Percentiles rank a stretch among this genome's conserved stretches.
Evolutionary conservation across 345 rosid genomes (phyloP).

Genomic region (Turritis glabra): DNA sequence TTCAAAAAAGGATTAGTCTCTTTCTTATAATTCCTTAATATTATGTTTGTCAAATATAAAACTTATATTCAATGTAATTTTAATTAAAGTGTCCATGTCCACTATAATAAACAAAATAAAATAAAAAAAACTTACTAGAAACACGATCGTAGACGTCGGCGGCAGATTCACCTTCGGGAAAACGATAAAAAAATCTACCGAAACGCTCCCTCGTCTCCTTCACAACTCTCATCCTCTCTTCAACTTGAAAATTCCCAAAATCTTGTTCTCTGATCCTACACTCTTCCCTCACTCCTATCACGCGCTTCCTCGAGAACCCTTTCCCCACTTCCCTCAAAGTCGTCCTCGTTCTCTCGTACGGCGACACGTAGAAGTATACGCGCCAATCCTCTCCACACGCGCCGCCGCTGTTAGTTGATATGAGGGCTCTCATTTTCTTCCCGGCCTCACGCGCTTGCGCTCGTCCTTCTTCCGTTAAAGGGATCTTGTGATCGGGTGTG

Average conservation of each 20-base stretch:
- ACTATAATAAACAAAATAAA: background rate
- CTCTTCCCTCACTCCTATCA: constrained; percentile 90
- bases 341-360: constrained; percentile 80
- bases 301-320: constrained; percentile 57
- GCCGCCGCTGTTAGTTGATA: constrained; percentile 32
- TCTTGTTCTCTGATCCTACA: constrained; percentile 90
- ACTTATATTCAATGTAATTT: too few relatives aligned
- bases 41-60: background rate
- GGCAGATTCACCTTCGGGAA: constrained; percentile 97
- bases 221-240: constrained; percentile 69
- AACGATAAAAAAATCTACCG: constrained; percentile 84
- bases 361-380: constrained; percentile 91
- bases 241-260: constrained; percentile 86
- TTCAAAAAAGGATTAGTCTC: too few relatives aligned
- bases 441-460: constrained; percentile 69
- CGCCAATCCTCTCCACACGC: constrained; percentile 48
- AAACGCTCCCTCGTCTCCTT: constrained; percentile 76
- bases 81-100: too few relatives aligned
- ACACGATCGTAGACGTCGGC: constrained; percentile 96
- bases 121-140: constrained; percentile 55
- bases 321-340: constrained; percentile 85
- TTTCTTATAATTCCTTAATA: too few relatives aligned
- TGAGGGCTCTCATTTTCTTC: constrained; percentile 42
- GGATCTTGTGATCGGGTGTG: constrained; percentile 87
- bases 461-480: constrained; percentile 56